phyloP scores from a whole-genome alignment of 2,329 filamentous ascomycete genomes.

The Atkinsonella hypoxylon region DNA sequence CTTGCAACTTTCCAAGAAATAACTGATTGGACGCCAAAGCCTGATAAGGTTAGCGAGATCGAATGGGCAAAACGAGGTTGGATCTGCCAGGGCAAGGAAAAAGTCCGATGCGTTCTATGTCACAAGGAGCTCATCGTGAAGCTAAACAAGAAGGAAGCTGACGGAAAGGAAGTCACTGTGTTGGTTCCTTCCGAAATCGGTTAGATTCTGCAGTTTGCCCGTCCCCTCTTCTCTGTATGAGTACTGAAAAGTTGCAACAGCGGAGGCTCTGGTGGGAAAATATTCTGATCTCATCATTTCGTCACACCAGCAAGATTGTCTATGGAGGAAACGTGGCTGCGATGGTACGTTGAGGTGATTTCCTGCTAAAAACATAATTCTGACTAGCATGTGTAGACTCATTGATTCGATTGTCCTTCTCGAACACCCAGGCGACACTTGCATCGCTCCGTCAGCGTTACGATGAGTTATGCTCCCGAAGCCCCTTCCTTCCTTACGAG shows the following conservation, averaged over 20 bases:
- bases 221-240: background rate
- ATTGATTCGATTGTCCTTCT: conserved; percentile 49
- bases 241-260: conserved; percentile 19
- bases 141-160: conserved; percentile 48
- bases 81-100: conserved; percentile 73
- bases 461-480: conserved; percentile 43
- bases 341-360: conserved; percentile 46
- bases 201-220: conserved; percentile 11
- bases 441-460: conserved; percentile 51
- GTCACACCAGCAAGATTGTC: conserved; percentile 68
- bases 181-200: conserved; percentile 48
- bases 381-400: conserved; percentile 29
- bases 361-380: background rate
- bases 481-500: conserved; percentile 46
- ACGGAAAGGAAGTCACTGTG: conserved; percentile 42
- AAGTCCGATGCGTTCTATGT: conserved; percentile 76
- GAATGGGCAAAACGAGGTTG: conserved; percentile 93
- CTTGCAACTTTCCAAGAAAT: conserved; percentile 84
- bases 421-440: conserved; percentile 48
- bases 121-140: conserved; percentile 75
- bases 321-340: conserved; percentile 82
- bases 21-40: conserved; percentile 88
- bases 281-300: conserved; percentile 62
- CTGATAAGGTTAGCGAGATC: conserved; percentile 72
- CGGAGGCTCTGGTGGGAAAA: conserved; percentile 59